phyloP scores from a whole-genome alignment of 2,329 filamentous ascomycete genomes.

The Trichoderma sp. region DNA sequence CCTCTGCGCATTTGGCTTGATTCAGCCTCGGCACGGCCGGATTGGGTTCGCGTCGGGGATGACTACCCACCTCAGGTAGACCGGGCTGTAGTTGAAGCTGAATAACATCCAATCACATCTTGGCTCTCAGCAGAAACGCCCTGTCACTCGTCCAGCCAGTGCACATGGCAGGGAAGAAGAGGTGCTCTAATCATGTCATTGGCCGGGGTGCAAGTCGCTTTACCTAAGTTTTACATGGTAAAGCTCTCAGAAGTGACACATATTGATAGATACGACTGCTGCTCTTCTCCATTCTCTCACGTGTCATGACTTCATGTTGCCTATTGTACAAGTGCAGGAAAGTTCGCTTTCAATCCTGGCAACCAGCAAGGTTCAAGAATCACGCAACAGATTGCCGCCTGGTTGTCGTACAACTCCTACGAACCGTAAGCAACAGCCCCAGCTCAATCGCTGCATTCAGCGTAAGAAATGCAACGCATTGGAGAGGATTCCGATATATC shows the following conservation, averaged over 20 bases:
- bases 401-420: neutral
- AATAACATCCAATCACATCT: neutral
- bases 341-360: neutral
- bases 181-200: neutral
- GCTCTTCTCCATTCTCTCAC: neutral
- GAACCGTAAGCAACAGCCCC: neutral
- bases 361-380: neutral
- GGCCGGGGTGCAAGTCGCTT: neutral
- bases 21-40: neutral
- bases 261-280: neutral
- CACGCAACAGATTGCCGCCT: neutral
- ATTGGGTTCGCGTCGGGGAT: constrained; percentile 13
- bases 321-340: neutral
- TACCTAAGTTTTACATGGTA: constrained; percentile 19
- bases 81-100: neutral
- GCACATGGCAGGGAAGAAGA: neutral
- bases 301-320: neutral
- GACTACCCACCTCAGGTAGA: constrained; percentile 9
- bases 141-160: neutral
- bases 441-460: neutral
- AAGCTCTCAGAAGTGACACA: neutral
- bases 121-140: neutral
- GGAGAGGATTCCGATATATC: constrained; percentile 14
- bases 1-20: neutral
- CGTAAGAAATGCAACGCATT: constrained; percentile 6